Evolutionary conservation across 1,284 basidiomycete genomes (phyloP).

Genomic region (Singerocomus rubriflavus): DNA sequence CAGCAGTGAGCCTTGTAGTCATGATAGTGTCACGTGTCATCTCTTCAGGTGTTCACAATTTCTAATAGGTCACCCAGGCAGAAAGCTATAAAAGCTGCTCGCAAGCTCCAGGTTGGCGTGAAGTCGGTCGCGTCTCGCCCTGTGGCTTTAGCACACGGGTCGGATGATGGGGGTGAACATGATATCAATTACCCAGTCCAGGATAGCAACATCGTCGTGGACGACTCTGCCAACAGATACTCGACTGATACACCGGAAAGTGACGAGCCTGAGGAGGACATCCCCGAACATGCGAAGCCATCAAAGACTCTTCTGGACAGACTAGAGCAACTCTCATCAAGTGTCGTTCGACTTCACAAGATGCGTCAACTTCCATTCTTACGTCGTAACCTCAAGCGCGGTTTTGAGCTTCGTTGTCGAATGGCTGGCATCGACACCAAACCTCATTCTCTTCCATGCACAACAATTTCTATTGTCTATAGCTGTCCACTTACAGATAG

Average conservation of each 20-base stretch:
- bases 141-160: background rate
- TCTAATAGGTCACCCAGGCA: constrained; percentile 10
- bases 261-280: background rate
- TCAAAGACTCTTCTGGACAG: constrained; percentile 22
- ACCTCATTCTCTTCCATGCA: constrained; percentile 14
- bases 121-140: constrained; percentile 6
- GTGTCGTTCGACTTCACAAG: constrained; percentile 20
- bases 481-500: background rate
- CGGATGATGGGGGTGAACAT: constrained; percentile 8
- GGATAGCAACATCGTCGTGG: constrained; percentile 6
- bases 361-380: constrained; percentile 49
- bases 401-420: constrained; percentile 41
- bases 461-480: constrained; percentile 33
- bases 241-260: constrained; percentile 11
- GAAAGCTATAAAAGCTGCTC: constrained; percentile 9
- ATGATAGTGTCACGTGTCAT: background rate
- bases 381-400: constrained; percentile 44
- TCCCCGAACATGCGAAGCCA: constrained; percentile 9
- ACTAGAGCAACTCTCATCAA: constrained; percentile 19
- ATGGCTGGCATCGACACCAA: constrained; percentile 17
- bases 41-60: constrained; percentile 3
- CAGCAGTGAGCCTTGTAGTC: constrained; percentile 11
- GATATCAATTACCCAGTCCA: background rate
- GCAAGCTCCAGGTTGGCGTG: constrained; percentile 5
- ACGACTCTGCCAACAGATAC: constrained; percentile 1